Evolutionary conservation across 306 rosid species (phyloP).

Genomic region (Carpinus viminea): DNA sequence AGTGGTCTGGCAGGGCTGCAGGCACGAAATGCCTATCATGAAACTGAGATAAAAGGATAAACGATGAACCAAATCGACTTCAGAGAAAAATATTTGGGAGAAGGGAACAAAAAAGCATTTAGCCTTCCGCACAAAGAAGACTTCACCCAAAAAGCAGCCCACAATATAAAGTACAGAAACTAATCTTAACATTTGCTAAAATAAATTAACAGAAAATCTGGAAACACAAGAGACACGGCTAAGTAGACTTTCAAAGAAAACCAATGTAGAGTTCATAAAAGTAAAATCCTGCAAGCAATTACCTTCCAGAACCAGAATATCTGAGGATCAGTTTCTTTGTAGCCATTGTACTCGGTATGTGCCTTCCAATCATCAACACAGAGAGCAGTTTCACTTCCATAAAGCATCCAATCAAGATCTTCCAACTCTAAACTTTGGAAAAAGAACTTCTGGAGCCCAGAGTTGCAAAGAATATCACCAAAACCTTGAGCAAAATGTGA

Average conservation of each 20-base stretch:
- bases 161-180: not conserved
- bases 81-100: no score
- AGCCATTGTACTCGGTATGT: constrained; percentile 87
- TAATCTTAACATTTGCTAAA: not conserved
- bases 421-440: constrained; percentile 72
- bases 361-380: constrained; percentile 88
- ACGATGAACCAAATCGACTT: not conserved
- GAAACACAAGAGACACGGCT: not conserved
- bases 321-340: constrained; percentile 79
- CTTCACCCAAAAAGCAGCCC: not conserved
- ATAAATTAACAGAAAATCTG: not conserved
- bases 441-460: constrained; percentile 44
- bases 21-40: no score
- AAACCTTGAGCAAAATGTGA: constrained; percentile 76
- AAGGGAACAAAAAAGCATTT: no score
- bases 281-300: constrained; percentile 27
- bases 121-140: not conserved
- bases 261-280: constrained; percentile 8
- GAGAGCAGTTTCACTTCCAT: constrained; percentile 70
- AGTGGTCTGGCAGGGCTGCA: no score
- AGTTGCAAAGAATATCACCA: constrained; percentile 66
- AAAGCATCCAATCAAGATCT: constrained; percentile 94
- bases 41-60: not conserved
- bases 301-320: constrained; percentile 98
- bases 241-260: not conserved